Evolutionary conservation across 139 green algal species (phyloP).

Genomic region (Coelastrella sp.): DNA sequence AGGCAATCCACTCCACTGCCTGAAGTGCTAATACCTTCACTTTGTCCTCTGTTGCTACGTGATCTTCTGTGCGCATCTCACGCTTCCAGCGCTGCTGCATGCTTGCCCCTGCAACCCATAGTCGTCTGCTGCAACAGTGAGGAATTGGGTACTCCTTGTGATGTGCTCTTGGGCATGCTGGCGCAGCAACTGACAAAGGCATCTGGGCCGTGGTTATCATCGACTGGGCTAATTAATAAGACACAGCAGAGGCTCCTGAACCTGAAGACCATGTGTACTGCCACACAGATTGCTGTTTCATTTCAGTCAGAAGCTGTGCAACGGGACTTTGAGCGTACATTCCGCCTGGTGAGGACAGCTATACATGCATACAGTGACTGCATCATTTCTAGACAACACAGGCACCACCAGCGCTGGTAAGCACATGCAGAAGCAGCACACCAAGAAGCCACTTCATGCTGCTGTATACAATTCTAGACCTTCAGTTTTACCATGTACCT

Average conservation of each 20-base stretch:
- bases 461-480: neutral
- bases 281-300: neutral
- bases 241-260: too few relatives aligned
- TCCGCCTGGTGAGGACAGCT: constrained; percentile 4
- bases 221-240: too few relatives aligned
- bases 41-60: neutral
- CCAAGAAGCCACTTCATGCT: neutral
- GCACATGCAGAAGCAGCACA: neutral
- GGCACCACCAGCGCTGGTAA: neutral
- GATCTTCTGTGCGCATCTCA: neutral
- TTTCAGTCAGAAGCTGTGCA: constrained; percentile 12
- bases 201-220: too few relatives aligned
- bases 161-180: too few relatives aligned
- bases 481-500: neutral
- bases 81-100: too few relatives aligned
- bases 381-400: too few relatives aligned
- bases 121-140: too few relatives aligned
- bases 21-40: neutral
- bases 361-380: too few relatives aligned
- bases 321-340: constrained; percentile 12
- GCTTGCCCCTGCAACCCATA: too few relatives aligned
- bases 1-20: neutral
- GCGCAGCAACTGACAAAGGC: too few relatives aligned
- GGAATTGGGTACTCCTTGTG: too few relatives aligned
- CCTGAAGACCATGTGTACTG: neutral